Evolutionary conservation across 768 basidiomycete species (phyloP).

Genomic region (Filobasidium floriforme): DNA sequence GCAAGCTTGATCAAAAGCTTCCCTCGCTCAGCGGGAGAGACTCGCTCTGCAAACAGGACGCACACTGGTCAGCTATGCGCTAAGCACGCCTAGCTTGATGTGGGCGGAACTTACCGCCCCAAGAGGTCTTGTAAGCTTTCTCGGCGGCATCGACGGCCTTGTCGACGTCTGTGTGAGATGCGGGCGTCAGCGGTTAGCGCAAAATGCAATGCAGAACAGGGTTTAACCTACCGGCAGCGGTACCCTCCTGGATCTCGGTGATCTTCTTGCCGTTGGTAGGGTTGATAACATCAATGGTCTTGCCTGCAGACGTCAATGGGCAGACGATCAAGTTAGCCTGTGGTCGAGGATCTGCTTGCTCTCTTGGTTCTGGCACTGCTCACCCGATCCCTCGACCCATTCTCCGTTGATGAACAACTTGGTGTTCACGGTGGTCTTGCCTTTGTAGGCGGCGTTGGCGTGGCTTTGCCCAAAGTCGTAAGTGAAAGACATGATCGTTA

Average conservation of each 20-base stretch:
- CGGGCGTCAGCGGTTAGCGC: neutral
- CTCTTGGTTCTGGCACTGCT: neutral
- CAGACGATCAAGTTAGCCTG: neutral
- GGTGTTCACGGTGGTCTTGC: slow-evolving; percentile 55
- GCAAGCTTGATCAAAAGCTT: slow-evolving; percentile 67
- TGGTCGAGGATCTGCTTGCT: neutral
- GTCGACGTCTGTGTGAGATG: slow-evolving; percentile 56
- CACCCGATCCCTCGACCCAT: slow-evolving; percentile 4
- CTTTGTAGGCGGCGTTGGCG: slow-evolving; percentile 34
- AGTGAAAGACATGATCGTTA: slow-evolving; percentile 11
- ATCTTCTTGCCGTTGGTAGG: slow-evolving; percentile 43
- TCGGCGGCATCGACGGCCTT: slow-evolving; percentile 54
- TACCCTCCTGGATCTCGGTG: slow-evolving; percentile 42
- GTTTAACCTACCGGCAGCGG: slow-evolving; percentile 54
- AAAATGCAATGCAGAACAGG: neutral
- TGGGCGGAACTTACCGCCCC: slow-evolving; percentile 35
- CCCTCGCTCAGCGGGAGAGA: slow-evolving; percentile 62
- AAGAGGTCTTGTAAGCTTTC: slow-evolving; percentile 45
- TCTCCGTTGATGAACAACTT: slow-evolving; percentile 75
- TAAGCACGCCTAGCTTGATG: neutral
- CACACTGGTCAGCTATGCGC: neutral
- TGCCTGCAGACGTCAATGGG: neutral
- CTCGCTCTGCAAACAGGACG: slow-evolving; percentile 9
- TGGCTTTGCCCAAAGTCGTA: slow-evolving; percentile 12
- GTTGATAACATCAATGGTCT: slow-evolving; percentile 41